Evolutionary conservation across 2,329 filamentous ascomycete genomes (phyloP).

Genomic region (Hypoxylon sp.): DNA sequence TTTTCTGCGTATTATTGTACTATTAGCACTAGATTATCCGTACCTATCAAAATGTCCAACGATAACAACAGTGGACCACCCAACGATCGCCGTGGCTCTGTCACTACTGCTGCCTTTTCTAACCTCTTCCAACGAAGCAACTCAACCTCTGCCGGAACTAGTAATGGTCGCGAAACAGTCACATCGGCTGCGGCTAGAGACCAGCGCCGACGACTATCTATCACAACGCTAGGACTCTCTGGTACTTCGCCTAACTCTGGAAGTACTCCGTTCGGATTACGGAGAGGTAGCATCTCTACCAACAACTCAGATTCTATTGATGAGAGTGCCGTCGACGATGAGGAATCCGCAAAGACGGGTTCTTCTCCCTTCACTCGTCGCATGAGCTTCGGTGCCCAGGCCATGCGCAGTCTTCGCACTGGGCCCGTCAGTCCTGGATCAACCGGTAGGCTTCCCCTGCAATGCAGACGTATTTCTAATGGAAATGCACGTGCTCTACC

Average conservation of each 20-base stretch:
- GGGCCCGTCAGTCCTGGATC: conserved; percentile 71
- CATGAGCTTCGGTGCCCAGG: conserved; percentile 90
- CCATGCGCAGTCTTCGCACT: conserved; percentile 77
- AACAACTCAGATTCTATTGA: conserved; percentile 75
- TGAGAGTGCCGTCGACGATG: conserved; percentile 81
- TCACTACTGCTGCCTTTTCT: conserved; percentile 70
- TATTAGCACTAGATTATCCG: conserved; percentile 9
- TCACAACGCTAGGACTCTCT: conserved; percentile 81
- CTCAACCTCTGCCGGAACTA: conserved; percentile 62
- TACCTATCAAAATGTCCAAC: conserved; percentile 52
- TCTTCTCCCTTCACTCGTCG: conserved; percentile 86
- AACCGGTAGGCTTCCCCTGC: conserved; percentile 71
- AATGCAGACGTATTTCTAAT: conserved; percentile 49
- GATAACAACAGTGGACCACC: conserved; percentile 50
- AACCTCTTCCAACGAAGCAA: conserved; percentile 72
- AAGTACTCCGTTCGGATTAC: conserved; percentile 65
- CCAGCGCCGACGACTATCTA: conserved; percentile 78
- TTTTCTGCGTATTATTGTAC: conserved; percentile 21
- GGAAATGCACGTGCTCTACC: conserved; percentile 51
- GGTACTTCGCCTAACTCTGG: conserved; percentile 74
- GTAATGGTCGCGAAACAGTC: conserved; percentile 47
- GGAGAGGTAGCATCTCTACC: conserved; percentile 79
- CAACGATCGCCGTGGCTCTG: conserved; percentile 67
- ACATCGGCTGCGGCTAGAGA: conserved; percentile 51
- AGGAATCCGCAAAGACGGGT: conserved; percentile 71